phyloP scores from a whole-genome alignment of 2,329 filamentous ascomycete species.

The Ophiostoma ips region DNA sequence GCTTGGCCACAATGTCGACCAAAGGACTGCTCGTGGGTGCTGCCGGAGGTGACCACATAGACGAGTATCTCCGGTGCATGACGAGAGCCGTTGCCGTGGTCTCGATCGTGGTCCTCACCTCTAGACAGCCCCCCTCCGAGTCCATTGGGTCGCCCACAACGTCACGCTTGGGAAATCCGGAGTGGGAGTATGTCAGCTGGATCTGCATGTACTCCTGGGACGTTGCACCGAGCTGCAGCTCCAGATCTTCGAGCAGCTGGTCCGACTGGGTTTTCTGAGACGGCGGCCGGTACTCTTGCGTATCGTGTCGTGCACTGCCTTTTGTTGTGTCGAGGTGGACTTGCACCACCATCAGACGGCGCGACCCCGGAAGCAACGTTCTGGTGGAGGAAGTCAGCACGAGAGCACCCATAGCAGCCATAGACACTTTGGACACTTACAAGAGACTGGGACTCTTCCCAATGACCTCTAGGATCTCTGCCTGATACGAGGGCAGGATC shows the following conservation, averaged over 20 bases:
- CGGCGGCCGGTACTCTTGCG: slow-evolving; percentile 13
- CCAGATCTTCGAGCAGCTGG: slow-evolving; percentile 43
- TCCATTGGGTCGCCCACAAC: slow-evolving; percentile 1
- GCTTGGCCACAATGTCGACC: slow-evolving; percentile 30
- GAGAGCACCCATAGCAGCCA: neutral
- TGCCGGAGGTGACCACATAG: slow-evolving; percentile 36
- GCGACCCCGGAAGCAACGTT: slow-evolving; percentile 25
- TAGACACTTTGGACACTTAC: slow-evolving; percentile 17
- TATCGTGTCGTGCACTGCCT: slow-evolving; percentile 4
- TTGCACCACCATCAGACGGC: slow-evolving; percentile 34
- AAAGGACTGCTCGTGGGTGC: slow-evolving; percentile 25
- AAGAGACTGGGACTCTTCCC: slow-evolving; percentile 28
- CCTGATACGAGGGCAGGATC: slow-evolving; percentile 27
- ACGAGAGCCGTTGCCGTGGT: slow-evolving; percentile 39
- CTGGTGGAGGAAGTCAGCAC: slow-evolving; percentile 6
- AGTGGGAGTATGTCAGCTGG: slow-evolving; percentile 40
- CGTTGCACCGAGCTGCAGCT: slow-evolving; percentile 38
- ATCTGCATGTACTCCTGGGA: slow-evolving; percentile 37
- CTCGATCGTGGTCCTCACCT: slow-evolving; percentile 34
- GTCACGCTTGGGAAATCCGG: slow-evolving; percentile 32
- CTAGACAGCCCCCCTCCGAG: slow-evolving; percentile 20
- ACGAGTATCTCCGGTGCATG: slow-evolving; percentile 32
- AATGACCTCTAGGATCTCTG: slow-evolving; percentile 31
- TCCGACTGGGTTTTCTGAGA: slow-evolving; percentile 30
- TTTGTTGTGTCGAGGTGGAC: slow-evolving; percentile 23